Percentiles rank a stretch among this genome's conserved stretches.
These are phyloP conservation scores for Larix sibirica DNA, from an alignment of 83 land plant genomes.

Conservation along the genomic window DNA sequence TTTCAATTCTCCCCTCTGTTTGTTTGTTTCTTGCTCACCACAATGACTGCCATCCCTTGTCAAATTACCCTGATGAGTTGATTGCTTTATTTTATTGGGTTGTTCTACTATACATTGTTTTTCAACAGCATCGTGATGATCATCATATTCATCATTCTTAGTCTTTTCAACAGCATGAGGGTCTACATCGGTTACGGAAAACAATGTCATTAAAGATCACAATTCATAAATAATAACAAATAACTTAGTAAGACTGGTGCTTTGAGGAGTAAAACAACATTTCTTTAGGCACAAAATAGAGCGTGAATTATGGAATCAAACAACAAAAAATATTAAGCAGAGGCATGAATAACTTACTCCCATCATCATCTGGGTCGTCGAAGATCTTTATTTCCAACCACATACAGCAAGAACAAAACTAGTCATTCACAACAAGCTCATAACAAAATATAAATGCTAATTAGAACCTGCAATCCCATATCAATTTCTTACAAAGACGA, in stretches of 20 bases:
- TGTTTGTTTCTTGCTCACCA: neutral
- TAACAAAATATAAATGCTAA: too few relatives aligned
- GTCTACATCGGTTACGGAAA: neutral
- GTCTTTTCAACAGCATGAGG: neutral
- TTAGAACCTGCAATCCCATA: too few relatives aligned
- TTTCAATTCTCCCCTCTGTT: neutral
- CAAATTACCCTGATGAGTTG: neutral
- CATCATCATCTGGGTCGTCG: too few relatives aligned
- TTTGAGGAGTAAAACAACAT: neutral
- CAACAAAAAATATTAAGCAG: neutral
- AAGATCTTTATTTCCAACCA: too few relatives aligned
- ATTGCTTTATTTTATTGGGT: neutral
- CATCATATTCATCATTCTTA: neutral
- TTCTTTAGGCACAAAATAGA: neutral
- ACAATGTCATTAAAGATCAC: neutral
- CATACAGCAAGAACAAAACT: too few relatives aligned
- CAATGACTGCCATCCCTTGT: neutral
- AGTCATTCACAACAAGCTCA: too few relatives aligned
- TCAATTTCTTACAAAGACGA: too few relatives aligned
- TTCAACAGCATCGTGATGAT: neutral
- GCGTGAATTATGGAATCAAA: neutral
- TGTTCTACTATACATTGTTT: neutral
- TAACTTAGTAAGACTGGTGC: too few relatives aligned
- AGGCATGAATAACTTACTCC: too few relatives aligned
- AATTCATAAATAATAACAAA: neutral